A percentile compares a stretch with the other conserved stretches of the same genome.
Conservation (phyloP, 2,329 filamentous ascomycete species). For the Colletotrichum graminicola region DNA sequence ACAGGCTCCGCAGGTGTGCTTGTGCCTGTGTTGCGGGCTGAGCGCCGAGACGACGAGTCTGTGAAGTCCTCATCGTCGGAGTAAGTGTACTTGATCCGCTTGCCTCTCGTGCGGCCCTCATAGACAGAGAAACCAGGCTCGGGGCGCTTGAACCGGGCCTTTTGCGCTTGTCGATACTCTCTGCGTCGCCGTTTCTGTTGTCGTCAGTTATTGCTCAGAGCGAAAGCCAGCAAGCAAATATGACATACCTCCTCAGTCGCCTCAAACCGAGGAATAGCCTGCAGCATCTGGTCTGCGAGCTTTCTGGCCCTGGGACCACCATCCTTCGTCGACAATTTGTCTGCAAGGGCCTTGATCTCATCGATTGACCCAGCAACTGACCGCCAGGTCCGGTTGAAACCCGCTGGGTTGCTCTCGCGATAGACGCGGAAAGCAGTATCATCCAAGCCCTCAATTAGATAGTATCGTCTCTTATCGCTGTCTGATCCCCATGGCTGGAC, state of each 20-base stretch:
- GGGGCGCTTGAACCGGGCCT: constrained; percentile 87
- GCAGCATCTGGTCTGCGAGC: constrained; percentile 80
- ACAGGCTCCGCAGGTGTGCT: constrained; percentile 78
- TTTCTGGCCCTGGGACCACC: constrained; percentile 84
- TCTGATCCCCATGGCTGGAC: constrained; percentile 93
- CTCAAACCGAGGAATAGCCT: constrained; percentile 90
- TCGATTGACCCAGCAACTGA: constrained; percentile 92
- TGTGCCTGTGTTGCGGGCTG: constrained; percentile 79
- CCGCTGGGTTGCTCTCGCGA: constrained; percentile 87
- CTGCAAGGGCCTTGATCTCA: constrained; percentile 80
- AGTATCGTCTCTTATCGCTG: constrained; percentile 92
- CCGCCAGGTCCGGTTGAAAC: constrained; percentile 86
- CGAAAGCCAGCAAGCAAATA: constrained; percentile 1
- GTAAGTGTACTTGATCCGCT: constrained; percentile 96
- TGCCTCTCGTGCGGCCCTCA: constrained; percentile 94
- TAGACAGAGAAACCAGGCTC: constrained; percentile 94
- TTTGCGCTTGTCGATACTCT: constrained; percentile 88
- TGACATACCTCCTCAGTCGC: constrained; percentile 83
- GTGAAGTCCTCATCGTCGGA: constrained; percentile 84
- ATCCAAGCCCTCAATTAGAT: constrained; percentile 91
- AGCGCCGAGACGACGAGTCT: constrained; percentile 75
- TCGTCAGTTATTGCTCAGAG: constrained; percentile 2
- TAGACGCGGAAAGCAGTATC: constrained; percentile 96
- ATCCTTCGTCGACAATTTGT: constrained; percentile 81
- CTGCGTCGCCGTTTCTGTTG: constrained; percentile 88